Evolutionary conservation across 1,284 basidiomycete genomes (phyloP).

Genomic region (Cryptococcus maquisensis): DNA sequence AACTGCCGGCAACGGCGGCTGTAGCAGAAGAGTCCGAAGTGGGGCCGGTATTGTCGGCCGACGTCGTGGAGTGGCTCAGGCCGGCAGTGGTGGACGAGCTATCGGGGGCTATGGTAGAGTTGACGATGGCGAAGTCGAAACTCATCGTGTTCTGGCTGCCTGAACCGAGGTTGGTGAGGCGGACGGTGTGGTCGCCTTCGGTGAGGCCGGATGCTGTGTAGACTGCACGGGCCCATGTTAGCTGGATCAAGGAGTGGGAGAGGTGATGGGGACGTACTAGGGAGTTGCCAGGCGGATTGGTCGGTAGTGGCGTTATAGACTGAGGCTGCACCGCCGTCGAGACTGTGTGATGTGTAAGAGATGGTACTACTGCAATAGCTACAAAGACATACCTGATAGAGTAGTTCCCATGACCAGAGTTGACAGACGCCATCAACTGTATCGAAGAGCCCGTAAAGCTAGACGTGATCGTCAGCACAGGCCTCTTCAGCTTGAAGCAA

Average conservation of each 20-base stretch:
- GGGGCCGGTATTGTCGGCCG: not conserved
- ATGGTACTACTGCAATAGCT: not conserved
- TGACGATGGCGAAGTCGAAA: conserved; percentile 18
- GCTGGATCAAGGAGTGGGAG: not conserved
- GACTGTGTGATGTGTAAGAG: not conserved
- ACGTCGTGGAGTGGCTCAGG: not conserved
- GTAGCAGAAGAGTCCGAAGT: not conserved
- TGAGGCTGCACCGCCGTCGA: conserved; percentile 13
- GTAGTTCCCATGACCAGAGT: conserved; percentile 19
- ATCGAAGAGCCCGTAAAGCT: conserved; percentile 14
- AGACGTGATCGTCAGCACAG: not conserved
- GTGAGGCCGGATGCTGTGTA: conserved; percentile 11
- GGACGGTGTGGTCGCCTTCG: conserved; percentile 13
- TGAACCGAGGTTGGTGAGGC: conserved; percentile 14
- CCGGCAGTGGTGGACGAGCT: not conserved
- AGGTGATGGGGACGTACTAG: not conserved
- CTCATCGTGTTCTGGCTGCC: not conserved
- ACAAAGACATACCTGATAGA: conserved; percentile 10
- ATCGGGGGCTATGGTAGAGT: conserved; percentile 9
- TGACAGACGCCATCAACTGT: conserved; percentile 11
- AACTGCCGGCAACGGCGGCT: not conserved
- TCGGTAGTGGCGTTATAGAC: conserved; percentile 6
- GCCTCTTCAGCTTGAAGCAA: not conserved
- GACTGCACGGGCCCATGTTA: conserved; percentile 1
- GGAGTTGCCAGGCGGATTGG: not conserved